Percentiles rank a stretch among this genome's conserved stretches.
Conservation (phyloP, 441 rosid species). For the Daphne laureola region DNA sequence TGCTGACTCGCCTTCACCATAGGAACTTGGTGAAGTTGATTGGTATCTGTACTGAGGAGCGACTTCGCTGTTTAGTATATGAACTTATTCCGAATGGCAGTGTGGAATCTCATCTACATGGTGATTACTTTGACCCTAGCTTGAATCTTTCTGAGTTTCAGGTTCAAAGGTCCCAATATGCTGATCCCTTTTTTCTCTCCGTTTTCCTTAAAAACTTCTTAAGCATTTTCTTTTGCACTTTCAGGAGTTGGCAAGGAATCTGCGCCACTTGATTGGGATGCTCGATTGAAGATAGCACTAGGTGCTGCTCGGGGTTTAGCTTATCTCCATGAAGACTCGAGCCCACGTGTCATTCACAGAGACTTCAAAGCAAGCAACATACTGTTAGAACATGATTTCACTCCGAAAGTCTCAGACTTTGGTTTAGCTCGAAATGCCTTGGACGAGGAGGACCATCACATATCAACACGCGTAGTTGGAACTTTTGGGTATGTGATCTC, state of each 20-base stretch:
- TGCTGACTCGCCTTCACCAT: constrained; percentile 98
- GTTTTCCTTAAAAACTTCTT: no score
- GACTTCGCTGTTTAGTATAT: constrained; percentile 73
- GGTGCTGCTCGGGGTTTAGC: constrained; percentile 94
- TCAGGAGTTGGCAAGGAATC: constrained; percentile 70
- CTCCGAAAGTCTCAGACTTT: constrained; percentile 90
- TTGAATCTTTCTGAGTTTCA: no score
- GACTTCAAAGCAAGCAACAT: constrained; percentile 97
- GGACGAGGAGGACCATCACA: constrained; percentile 71
- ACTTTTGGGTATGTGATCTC: constrained; percentile 65
- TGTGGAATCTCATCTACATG: constrained; percentile 93
- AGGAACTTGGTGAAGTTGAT: constrained; percentile 88
- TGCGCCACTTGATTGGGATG: constrained; percentile 76
- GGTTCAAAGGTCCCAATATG: no score
- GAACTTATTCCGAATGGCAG: constrained; percentile 96
- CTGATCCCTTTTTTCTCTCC: no score
- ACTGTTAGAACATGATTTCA: constrained; percentile 83
- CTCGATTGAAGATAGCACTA: constrained; percentile 84
- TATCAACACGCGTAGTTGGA: constrained; percentile 98
- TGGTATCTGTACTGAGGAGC: constrained; percentile 93
- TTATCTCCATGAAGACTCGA: constrained; percentile 93
- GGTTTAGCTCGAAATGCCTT: constrained; percentile 91
- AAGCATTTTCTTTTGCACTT: not conserved
- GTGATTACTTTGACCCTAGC: constrained; percentile 24
- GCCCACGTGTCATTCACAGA: constrained; percentile 91